phyloP scores from a whole-genome alignment of 2,329 filamentous ascomycete species.

The Corinectria fuckeliana region DNA sequence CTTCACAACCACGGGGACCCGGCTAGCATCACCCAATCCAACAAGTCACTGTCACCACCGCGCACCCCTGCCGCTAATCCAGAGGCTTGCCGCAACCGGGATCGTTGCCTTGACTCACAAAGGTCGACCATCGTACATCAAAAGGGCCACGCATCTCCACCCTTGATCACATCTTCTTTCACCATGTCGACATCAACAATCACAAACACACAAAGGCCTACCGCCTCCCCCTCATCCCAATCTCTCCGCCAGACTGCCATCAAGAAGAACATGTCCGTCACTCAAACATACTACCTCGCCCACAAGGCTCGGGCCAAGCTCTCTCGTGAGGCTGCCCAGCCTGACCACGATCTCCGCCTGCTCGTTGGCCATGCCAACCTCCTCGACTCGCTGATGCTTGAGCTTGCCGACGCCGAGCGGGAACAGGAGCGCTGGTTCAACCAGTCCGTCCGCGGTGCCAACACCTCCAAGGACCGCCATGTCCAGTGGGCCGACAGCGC shows the following conservation, averaged over 20 bases:
- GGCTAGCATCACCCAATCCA: conserved; percentile 40
- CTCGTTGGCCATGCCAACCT: conserved; percentile 98
- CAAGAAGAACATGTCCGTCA: conserved; percentile 94
- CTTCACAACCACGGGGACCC: conserved; percentile 16
- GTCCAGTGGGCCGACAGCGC: conserved; percentile 86
- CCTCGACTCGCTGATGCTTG: conserved; percentile 92
- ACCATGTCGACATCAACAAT: conserved; percentile 42
- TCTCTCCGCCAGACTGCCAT: conserved; percentile 45
- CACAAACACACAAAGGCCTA: conserved; percentile 34
- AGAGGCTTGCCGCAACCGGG: conserved; percentile 40
- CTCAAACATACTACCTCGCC: conserved; percentile 97
- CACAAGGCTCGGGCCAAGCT: conserved; percentile 98
- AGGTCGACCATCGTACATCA: conserved; percentile 34
- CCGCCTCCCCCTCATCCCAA: conserved; percentile 33
- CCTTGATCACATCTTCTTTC: conserved; percentile 14
- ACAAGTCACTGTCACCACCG: conserved; percentile 40
- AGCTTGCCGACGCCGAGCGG: conserved; percentile 88
- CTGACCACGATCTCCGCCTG: conserved; percentile 93
- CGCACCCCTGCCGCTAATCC: conserved; percentile 40
- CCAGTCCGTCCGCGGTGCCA: conserved; percentile 83
- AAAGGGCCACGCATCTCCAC: conserved; percentile 31
- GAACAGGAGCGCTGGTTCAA: conserved; percentile 99
- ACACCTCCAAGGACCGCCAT: conserved; percentile 68
- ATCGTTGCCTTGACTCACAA: conserved; percentile 39
- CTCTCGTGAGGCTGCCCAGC: conserved; percentile 83